Evolutionary conservation across 1,139 yeast species (phyloP), one percentile per base, ranked within the genome.

Genomic region (Pneumocystis canis): DNA sequence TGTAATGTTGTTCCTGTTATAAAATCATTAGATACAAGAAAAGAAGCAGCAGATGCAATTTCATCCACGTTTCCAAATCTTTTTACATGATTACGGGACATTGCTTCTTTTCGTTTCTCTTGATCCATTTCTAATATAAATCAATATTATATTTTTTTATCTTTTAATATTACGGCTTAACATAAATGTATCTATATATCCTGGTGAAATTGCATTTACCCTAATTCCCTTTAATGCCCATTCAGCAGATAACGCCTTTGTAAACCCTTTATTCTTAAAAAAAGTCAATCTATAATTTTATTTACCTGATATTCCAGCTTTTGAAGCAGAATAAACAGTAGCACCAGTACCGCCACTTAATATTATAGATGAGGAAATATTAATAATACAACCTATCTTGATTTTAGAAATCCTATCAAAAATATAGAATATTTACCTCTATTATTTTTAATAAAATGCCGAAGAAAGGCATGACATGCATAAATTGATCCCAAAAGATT

Each of bases 111-210:
- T 67, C n/a, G 63, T 59, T 68, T 63, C 9, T 64, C 62, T 3
- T 62, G 58, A 16, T 68, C 60, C 33, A 67, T 68, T 14, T 66
- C 14, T 68, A 70, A 11, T 11, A 9, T 18, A 31, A 11, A 33
- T 37, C 11, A 60, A 47, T 32, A 20, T 54, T 14, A 4, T 6
- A 60, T 35, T 54, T 37, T 47, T 47, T 28, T 11, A 11, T n/a
- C 3, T 1, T 11, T 53, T 11, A 25, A 18, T 40, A 67, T 40
- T 58, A 62, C 64, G 59, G 2, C 70, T 63, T 0, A 84, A 82
- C 88, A 90, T 90, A 35, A 82, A 88, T 0, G 97, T 90, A 60
- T 82, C 88, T 0, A 89, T 82, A 31, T 88, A 76, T 0, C 95
- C 95, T 0, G 96, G 96, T 9, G 85, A 73, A 0, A 90, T 72